A percentile compares a stretch with the other conserved stretches of the same genome.
Evolutionary conservation across 345 rosid genomes (phyloP).

Genomic region (rapeseed (Brassica napus)): DNA sequence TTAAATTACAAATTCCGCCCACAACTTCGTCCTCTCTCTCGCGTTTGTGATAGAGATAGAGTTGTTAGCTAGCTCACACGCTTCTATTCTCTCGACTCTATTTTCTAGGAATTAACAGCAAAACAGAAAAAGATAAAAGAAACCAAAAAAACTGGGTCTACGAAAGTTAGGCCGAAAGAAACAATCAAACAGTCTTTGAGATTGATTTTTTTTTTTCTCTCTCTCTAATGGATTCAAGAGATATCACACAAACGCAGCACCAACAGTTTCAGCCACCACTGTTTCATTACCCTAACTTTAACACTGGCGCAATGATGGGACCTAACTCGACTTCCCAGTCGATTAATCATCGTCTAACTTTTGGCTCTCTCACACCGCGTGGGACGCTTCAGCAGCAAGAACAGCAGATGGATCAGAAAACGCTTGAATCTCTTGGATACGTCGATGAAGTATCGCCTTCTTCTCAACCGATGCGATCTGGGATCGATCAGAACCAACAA

Average conservation of each 20-base stretch:
- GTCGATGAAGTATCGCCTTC: constrained; percentile 63
- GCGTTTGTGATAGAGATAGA: constrained; percentile 9
- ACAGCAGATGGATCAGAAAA: constrained; percentile 27
- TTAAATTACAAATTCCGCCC: not conserved
- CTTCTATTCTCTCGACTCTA: constrained; percentile 23
- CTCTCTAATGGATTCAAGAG: constrained; percentile 58
- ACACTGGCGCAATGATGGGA: constrained; percentile 30
- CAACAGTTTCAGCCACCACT: constrained; percentile 34
- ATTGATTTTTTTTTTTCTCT: not conserved
- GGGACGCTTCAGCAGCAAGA: constrained; percentile 39
- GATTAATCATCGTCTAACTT: constrained; percentile 18
- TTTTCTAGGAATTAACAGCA: constrained; percentile 25
- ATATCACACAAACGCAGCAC: constrained; percentile 39
- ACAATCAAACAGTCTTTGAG: constrained; percentile 18
- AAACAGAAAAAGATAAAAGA: not conserved
- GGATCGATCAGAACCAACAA: constrained; percentile 22
- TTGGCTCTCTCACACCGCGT: constrained; percentile 16
- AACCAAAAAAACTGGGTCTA: not conserved
- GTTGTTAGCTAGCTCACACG: constrained; percentile 27
- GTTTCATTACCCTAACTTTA: constrained; percentile 36
- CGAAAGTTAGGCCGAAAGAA: constrained; percentile 38
- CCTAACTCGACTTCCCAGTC: constrained; percentile 34
- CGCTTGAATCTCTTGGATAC: constrained; percentile 45
- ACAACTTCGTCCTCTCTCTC: not conserved
- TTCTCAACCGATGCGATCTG: constrained; percentile 48